Evolutionary conservation across 164 flowering plant species (phyloP).

Genomic region (Brasenia schreberi): DNA sequence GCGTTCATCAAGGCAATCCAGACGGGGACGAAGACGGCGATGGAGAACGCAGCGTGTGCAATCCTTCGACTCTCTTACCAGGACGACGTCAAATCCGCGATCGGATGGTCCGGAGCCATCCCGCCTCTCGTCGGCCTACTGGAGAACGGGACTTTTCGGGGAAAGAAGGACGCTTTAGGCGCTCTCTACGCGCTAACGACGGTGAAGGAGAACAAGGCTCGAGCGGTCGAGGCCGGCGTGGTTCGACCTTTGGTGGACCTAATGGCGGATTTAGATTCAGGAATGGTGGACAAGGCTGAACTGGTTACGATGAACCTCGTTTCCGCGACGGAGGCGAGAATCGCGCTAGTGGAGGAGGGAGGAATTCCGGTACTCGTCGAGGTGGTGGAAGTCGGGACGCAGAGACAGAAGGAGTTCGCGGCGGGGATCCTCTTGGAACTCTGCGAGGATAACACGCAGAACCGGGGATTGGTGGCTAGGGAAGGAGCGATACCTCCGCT

Average conservation of each 20-base stretch:
- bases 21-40: conserved; percentile 56
- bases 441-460: conserved; percentile 44
- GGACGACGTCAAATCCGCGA: conserved; percentile 47
- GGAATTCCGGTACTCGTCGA: conserved; percentile 89
- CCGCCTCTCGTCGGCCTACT: conserved; percentile 53
- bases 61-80: conserved; percentile 59
- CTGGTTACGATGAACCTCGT: conserved; percentile 40
- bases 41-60: conserved; percentile 88
- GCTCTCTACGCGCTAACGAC: conserved; percentile 67
- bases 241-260: conserved; percentile 68
- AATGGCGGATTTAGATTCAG: conserved; percentile 75
- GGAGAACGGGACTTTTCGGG: conserved; percentile 48
- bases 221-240: conserved; percentile 56
- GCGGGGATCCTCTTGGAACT: conserved; percentile 43
- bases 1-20: conserved; percentile 56
- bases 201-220: conserved; percentile 54
- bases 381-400: conserved; percentile 69
- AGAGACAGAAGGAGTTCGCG: conserved; percentile 74
- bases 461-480: conserved; percentile 69
- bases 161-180: conserved; percentile 79
- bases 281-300: conserved; percentile 85
- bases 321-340: conserved; percentile 34
- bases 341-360: conserved; percentile 65
- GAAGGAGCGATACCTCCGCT: conserved; percentile 92
- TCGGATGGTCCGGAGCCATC: conserved; percentile 87